Percentiles rank a stretch among this genome's conserved stretches.
phyloP scores from a whole-genome alignment of 352 stramenopile species.

The Globisporangium camurandrum region DNA sequence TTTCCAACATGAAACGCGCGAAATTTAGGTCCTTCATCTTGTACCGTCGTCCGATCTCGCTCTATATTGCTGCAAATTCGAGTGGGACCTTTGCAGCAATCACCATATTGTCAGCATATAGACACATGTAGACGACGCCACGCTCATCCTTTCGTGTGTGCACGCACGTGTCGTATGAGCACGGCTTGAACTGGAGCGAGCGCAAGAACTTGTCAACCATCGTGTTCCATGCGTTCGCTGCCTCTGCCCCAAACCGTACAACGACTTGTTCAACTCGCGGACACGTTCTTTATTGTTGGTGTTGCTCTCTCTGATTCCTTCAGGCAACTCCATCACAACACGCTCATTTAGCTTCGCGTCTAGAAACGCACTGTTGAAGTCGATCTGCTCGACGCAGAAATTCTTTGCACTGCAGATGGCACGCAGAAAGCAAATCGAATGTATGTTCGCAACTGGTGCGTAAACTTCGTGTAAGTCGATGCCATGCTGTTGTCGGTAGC shows the following conservation, averaged over 20 bases:
- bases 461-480: slow-evolving; percentile 6
- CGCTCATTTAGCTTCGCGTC: no score
- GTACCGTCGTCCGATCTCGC: slow-evolving; percentile 2
- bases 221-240: slow-evolving; percentile 16
- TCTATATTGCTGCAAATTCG: neutral
- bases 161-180: slow-evolving; percentile 13
- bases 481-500: neutral
- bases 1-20: slow-evolving; percentile 13
- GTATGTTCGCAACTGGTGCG: no score
- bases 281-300: no score
- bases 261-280: no score
- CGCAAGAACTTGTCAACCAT: slow-evolving; percentile 15
- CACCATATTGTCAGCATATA: neutral
- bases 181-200: slow-evolving; percentile 10
- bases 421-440: slow-evolving; percentile 2
- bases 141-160: neutral
- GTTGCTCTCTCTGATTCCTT: no score
- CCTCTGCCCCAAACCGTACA: slow-evolving; percentile 18
- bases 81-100: neutral
- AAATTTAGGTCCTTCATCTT: slow-evolving; percentile 16
- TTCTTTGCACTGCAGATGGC: slow-evolving; percentile 8
- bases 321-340: no score
- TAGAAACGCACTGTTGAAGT: no score
- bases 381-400: slow-evolving; percentile 8
- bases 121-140: neutral